Base-by-base conservation (phyloP, 2,329 filamentous ascomycete species). In the Colletotrichum siamense region DNA sequence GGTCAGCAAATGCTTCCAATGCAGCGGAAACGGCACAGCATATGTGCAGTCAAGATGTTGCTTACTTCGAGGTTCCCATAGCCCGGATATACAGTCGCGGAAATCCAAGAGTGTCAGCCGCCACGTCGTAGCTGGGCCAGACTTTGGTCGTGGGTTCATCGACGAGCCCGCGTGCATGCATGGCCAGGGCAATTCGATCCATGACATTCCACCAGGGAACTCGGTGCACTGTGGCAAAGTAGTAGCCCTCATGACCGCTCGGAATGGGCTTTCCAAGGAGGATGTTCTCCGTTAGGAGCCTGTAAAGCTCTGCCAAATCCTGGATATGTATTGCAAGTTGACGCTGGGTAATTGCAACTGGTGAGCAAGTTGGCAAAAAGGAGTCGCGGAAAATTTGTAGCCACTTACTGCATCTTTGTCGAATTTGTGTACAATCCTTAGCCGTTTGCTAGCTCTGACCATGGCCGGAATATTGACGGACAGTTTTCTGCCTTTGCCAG, bases 111-210 rank as follows among this genome's bases (percentile, higher is more conserved):
- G 59, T 44, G 18, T 85, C 80, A 3, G 83, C 82, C 7, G 82
- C 84, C 64, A 80, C 68, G 0, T 85, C 81, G 10, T 82, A 79
- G 52, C 79, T 82, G 2, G 82, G 79, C 84, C 83, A 86, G 24
- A 80, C 34, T 12, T 79, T 65, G 9, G 73, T 71, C 5, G 73
- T 71, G 2, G 82, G 76, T 2, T 83, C 77, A 1, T 72, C 63
- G 0, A 85, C 79, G 7, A 85, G 81, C 8, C 81, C 82, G 3
- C 82, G 82, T 2, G 79, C 77, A 13, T 84, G 49, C 13, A 86
- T 73, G 0, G 65, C 71, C 28, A 78, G 24, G 0, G 83, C 81
- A 10, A 86, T 71, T 8, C 77, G 69, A 2, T 83, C 73, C 79
- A 82, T 79, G 30, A 83, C 64, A 1, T 80, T 79, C 82, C 82